Percentiles rank a stretch among this genome's conserved stretches.
These are phyloP conservation scores for Rosa hybrid DNA, from an alignment of 331 rosid genomes.

Conservation along the genomic window DNA sequence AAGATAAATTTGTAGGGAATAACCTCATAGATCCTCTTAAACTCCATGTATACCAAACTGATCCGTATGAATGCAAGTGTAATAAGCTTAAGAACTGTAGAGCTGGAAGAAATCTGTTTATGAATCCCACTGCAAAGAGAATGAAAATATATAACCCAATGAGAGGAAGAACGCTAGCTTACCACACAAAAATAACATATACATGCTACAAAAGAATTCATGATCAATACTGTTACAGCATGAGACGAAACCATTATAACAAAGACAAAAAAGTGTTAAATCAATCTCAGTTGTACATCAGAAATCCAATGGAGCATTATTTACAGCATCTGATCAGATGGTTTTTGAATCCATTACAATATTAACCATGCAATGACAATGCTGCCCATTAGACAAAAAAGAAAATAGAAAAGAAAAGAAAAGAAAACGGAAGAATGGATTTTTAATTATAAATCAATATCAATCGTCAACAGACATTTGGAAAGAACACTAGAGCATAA, in stretches of 20 bases:
- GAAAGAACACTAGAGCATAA: background rate
- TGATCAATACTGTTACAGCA: background rate
- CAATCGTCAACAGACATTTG: background rate
- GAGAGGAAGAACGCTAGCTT: conserved; percentile 13
- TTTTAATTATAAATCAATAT: background rate
- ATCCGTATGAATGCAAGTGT: too few species aligned
- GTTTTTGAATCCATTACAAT: background rate
- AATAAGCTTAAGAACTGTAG: too few species aligned
- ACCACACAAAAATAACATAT: background rate
- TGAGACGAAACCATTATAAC: background rate
- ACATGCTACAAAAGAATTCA: background rate
- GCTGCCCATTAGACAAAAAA: background rate
- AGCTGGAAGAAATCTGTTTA: too few species aligned
- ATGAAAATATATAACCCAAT: background rate
- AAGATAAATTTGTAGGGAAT: background rate
- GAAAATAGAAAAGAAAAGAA: background rate
- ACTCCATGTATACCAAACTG: too few species aligned
- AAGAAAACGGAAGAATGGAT: background rate
- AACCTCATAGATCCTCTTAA: too few species aligned
- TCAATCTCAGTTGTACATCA: background rate
- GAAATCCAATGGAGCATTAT: background rate
- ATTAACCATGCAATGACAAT: background rate
- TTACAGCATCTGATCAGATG: background rate
- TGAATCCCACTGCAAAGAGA: too few species aligned
- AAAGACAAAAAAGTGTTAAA: background rate